Percentiles rank a stretch among this genome's conserved stretches.
These are phyloP conservation scores for Kalaharituber pfeilii DNA, from an alignment of 2,329 filamentous ascomycete genomes.

Conservation along the genomic window DNA sequence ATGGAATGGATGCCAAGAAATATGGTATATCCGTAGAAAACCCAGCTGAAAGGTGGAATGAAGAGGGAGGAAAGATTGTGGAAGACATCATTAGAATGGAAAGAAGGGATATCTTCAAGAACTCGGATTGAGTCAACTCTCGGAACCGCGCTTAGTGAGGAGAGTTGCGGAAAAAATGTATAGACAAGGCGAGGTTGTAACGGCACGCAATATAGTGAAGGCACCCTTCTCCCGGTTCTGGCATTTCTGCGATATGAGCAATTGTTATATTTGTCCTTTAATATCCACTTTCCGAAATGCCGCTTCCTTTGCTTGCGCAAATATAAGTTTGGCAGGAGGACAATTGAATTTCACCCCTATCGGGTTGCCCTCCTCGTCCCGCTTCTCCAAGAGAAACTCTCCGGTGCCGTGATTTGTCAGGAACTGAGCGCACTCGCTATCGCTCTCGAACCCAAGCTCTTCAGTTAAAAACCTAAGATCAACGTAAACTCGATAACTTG, in stretches of 20 bases:
- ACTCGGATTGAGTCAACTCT: neutral
- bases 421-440: constrained; percentile 79
- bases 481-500: constrained; percentile 84
- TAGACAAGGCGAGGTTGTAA: neutral
- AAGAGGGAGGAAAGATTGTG: neutral
- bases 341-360: constrained; percentile 44
- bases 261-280: constrained; percentile 75
- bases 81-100: neutral
- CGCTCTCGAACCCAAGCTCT: constrained; percentile 87
- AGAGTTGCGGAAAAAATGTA: neutral
- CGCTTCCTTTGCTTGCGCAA: constrained; percentile 53
- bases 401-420: constrained; percentile 64
- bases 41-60: neutral
- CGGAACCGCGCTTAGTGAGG: neutral
- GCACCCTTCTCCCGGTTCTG: neutral
- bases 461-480: constrained; percentile 83
- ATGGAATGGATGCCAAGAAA: neutral
- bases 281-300: constrained; percentile 86
- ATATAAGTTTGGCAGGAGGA: constrained; percentile 52
- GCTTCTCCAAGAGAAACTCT: constrained; percentile 51
- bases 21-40: neutral
- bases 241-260: neutral
- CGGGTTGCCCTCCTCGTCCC: constrained; percentile 39
- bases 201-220: neutral
- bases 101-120: neutral